Evolutionary conservation across 495 filamentous ascomycete species (phyloP).

Genomic region (Tuber brumale): DNA sequence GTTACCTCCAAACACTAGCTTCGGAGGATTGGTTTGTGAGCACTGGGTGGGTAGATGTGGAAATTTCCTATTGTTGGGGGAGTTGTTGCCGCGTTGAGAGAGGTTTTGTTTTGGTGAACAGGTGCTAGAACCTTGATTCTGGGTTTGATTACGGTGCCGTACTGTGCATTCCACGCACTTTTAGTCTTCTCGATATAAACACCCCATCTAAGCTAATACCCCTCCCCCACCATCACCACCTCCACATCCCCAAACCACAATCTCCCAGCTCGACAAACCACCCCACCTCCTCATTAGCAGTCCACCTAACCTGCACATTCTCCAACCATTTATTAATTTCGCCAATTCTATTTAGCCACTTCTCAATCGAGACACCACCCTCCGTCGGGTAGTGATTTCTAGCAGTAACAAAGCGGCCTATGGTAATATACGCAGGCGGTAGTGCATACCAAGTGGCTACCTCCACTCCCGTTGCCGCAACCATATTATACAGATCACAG

Average conservation of each 20-base stretch:
- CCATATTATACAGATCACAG: conserved; percentile 63
- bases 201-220: conserved; percentile 13
- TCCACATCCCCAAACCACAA: conserved; percentile 82
- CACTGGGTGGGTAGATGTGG: too few species aligned
- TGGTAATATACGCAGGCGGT: conserved; percentile 79
- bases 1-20: background rate
- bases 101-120: background rate
- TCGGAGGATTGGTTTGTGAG: too few species aligned
- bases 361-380: conserved; percentile 44
- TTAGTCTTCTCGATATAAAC: background rate
- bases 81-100: too few species aligned
- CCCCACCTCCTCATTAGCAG: conserved; percentile 66
- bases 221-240: conserved; percentile 44
- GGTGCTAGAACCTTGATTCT: background rate
- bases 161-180: background rate
- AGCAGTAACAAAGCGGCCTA: conserved; percentile 63
- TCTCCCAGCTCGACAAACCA: conserved; percentile 61
- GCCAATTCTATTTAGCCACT: conserved; percentile 62
- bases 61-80: too few species aligned
- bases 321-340: conserved; percentile 67
- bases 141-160: background rate
- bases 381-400: conserved; percentile 47
- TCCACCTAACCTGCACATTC: conserved; percentile 55
- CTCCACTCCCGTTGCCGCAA: conserved; percentile 52
- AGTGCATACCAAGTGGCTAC: conserved; percentile 73